Conservation (phyloP, 2,329 filamentous ascomycete species). For the Hypocrella siamensis region DNA sequence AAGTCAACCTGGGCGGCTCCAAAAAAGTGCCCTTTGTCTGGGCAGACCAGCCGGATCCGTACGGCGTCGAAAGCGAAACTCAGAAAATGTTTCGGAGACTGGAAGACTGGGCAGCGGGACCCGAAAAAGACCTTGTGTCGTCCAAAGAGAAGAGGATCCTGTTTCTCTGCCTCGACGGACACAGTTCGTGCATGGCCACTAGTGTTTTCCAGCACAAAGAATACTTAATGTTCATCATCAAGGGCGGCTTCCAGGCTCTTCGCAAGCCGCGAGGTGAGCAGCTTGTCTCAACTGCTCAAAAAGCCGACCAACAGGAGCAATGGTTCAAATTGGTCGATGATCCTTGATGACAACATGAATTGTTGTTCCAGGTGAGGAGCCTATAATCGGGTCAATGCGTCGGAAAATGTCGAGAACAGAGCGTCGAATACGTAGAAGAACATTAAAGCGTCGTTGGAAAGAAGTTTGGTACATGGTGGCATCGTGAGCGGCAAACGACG, state of each 20-base stretch:
- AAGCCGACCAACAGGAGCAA: neutral
- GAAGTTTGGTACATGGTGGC: no score
- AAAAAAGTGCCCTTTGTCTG: conserved; percentile 27
- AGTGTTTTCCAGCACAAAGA: conserved; percentile 36
- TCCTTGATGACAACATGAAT: neutral
- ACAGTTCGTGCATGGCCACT: conserved; percentile 35
- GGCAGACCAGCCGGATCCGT: conserved; percentile 23
- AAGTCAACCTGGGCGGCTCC: conserved; percentile 26
- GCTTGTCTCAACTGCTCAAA: no score
- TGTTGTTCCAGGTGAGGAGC: no score
- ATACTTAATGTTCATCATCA: conserved; percentile 27
- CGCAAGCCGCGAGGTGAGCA: conserved; percentile 1
- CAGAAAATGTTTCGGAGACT: no score
- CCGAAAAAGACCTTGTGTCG: no score
- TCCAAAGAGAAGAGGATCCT: conserved; percentile 19
- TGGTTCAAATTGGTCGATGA: neutral
- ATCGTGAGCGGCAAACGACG: no score
- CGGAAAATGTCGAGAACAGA: no score
- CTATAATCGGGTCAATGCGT: no score
- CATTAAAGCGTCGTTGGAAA: no score
- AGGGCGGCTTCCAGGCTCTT: conserved; percentile 19
- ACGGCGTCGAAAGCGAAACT: conserved; percentile 25
- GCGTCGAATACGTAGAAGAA: no score
- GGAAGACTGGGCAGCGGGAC: no score
- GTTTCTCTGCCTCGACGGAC: conserved; percentile 37